Conservation (phyloP, 345 rosid genomes). For the thale cress (Arabidopsis thaliana) region TAIR10.1 NC_003070.9:29033001-29033500, state of each 20-base stretch:
- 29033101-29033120: slow-evolving; percentile 76
- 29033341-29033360: slow-evolving; percentile 90
- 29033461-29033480: slow-evolving; percentile 31
- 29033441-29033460: slow-evolving; percentile 53
- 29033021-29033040: slow-evolving; percentile 44
- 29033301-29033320: slow-evolving; percentile 43
- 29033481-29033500: slow-evolving; percentile 13
- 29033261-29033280: slow-evolving; percentile 61
- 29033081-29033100: slow-evolving; percentile 74
- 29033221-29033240: slow-evolving; percentile 34
- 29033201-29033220: slow-evolving; percentile 53
- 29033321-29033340: slow-evolving; percentile 44
- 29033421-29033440: slow-evolving; percentile 59
- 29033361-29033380: slow-evolving; percentile 65
- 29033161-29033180: slow-evolving; percentile 41
- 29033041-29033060: slow-evolving; percentile 76
- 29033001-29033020: slow-evolving; percentile 16
- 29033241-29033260: slow-evolving; percentile 43
- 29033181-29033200: slow-evolving; percentile 49
- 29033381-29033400: slow-evolving; percentile 49
- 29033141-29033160: slow-evolving; percentile 43
- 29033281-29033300: slow-evolving; percentile 79
- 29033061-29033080: slow-evolving; percentile 74
- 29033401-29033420: slow-evolving; percentile 50
- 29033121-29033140: slow-evolving; percentile 64